Evolutionary conservation across 305 asterid genomes (phyloP).

Genomic region (Vinca major): DNA sequence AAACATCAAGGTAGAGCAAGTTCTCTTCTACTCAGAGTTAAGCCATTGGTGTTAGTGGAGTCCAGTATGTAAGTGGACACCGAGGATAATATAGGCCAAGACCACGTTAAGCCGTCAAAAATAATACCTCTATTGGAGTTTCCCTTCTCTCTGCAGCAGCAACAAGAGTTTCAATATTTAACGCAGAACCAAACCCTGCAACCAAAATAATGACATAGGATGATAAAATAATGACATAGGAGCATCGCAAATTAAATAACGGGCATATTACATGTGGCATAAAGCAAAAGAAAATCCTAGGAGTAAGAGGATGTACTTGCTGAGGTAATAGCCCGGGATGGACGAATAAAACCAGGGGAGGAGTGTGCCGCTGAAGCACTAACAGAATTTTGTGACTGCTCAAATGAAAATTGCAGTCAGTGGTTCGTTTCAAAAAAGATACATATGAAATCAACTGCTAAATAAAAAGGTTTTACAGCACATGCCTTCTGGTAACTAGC

Average conservation of each 20-base stretch:
- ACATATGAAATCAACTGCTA: neutral
- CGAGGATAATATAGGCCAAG: constrained; percentile 10
- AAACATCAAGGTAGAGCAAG: neutral
- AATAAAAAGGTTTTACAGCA: constrained; percentile 7
- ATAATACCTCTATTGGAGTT: constrained; percentile 81
- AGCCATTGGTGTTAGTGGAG: neutral
- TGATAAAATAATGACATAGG: neutral
- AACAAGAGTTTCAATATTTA: constrained; percentile 93
- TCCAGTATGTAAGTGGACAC: neutral
- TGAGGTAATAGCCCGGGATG: constrained; percentile 51
- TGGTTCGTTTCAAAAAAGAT: neutral
- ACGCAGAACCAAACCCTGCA: constrained; percentile 91
- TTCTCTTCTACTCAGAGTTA: neutral
- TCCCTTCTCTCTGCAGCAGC: constrained; percentile 99
- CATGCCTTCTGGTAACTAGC: constrained; percentile 69
- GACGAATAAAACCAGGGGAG: constrained; percentile 56
- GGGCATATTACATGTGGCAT: constrained; percentile 9
- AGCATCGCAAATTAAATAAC: neutral
- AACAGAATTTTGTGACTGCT: constrained; percentile 58
- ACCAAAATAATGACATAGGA: constrained; percentile 4
- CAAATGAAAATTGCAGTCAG: constrained; percentile 16
- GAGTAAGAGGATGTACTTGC: constrained; percentile 44
- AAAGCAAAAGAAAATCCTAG: neutral
- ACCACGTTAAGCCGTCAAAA: constrained; percentile 8
- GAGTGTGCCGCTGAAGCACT: constrained; percentile 39